These are phyloP conservation scores for Mrakia blollopis DNA, from an alignment of 768 basidiomycete species.

Conservation along the genomic window DNA sequence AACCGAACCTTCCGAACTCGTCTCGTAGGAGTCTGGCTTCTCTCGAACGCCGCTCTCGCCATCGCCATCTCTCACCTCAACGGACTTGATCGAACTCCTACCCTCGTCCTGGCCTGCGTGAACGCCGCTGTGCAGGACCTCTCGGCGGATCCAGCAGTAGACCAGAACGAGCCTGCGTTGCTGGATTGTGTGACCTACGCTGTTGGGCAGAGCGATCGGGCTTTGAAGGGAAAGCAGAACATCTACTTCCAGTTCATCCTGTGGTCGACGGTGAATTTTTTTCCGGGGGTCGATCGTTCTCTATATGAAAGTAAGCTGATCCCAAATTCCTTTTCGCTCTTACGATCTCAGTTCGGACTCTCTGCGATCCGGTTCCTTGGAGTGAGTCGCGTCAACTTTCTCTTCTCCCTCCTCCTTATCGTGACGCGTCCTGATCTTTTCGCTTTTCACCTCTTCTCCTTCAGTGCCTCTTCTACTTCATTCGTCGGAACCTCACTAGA, in stretches of 20 bases:
- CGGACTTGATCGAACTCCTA: slow-evolving; percentile 39
- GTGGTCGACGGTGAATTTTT: slow-evolving; percentile 56
- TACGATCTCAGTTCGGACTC: slow-evolving; percentile 59
- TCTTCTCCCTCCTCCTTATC: not conserved
- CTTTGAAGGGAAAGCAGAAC: slow-evolving; percentile 51
- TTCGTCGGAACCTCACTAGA: slow-evolving; percentile 75
- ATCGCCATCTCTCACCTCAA: slow-evolving; percentile 41
- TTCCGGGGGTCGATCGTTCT: not conserved
- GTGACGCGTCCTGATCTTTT: not conserved
- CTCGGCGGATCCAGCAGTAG: not conserved
- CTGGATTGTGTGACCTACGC: slow-evolving; percentile 41
- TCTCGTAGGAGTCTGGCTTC: slow-evolving; percentile 41
- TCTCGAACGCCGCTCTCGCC: slow-evolving; percentile 42
- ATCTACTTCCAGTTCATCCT: slow-evolving; percentile 72
- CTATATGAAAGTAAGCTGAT: not conserved
- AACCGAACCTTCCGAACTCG: slow-evolving; percentile 43
- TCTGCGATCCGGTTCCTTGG: slow-evolving; percentile 68
- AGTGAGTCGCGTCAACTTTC: slow-evolving; percentile 50
- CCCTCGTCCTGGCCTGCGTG: slow-evolving; percentile 38
- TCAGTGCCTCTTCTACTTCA: slow-evolving; percentile 75
- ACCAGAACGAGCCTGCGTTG: slow-evolving; percentile 57
- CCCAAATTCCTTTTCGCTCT: not conserved
- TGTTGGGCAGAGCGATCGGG: slow-evolving; percentile 47
- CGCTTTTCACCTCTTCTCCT: slow-evolving; percentile 16
- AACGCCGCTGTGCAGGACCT: slow-evolving; percentile 27